Evolutionary conservation across 83 land plant genomes (phyloP), one percentile per base, ranked within the genome.

Genomic region (Picea mariana): DNA sequence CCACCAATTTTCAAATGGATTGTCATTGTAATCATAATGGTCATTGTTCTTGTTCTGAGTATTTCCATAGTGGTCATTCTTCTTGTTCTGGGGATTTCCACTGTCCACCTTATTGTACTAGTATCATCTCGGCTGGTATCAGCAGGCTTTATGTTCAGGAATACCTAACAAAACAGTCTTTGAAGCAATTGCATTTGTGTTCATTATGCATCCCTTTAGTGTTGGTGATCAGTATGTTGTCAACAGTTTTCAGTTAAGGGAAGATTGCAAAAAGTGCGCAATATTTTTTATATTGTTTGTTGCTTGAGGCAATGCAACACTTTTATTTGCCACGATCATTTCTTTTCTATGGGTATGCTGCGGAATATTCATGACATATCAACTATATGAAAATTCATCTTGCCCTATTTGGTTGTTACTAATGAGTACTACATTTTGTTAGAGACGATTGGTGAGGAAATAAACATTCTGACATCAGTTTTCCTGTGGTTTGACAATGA

Each of bases 151-250:
- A 83, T 90, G 62, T 92, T 92, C 81, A 87, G 93, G 21, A 90
- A 88, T 80, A 90, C 95, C 42, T 92, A 89, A 87, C 90, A 88
- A 83, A 2, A 87, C 85, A 15, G 80, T 87, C 44, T 92, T 92
- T 84, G 95, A 92, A 84, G 86, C 92, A 26, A 87, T 92, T 26
- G 86, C 90, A 61, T 92, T 92, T 78, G 93, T 92, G 2, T 92
- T 92, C 81, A 86, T 90, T 52, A 90, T 90, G 92, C 92, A 90
- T 77, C 91, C 93, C 42, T 91, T 91, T 81, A 91, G 89, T 85
- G 93, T 89, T 63, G 93, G 91, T 4, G 93, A 89, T 66, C 86
- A 91, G 18, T 89, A 89, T 83, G 91, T 88, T 62, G 83, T 88
- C 64, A 92, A 88, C 81, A 93, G 93, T 17, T 86, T 90, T 49